These are phyloP conservation scores for Cryptosporidium meleagridis DNA, from an alignment of 169 alveolate genomes.

Conservation along the genomic window DNA sequence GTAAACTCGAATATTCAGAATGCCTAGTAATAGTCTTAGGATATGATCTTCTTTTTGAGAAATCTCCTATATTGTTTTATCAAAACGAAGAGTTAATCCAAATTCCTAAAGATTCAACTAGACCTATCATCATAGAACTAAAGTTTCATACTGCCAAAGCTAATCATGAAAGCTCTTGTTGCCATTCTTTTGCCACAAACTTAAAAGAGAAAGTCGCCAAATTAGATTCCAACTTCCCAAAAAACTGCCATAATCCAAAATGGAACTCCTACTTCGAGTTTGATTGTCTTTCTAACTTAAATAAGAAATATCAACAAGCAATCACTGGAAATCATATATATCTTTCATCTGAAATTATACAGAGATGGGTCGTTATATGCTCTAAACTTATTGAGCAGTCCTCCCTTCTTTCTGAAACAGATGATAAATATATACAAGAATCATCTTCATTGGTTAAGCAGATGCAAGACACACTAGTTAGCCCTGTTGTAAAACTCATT, in stretches of 20 bases:
- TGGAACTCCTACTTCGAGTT: slow-evolving; percentile 57
- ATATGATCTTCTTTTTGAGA: slow-evolving; percentile 23
- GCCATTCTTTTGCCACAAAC: slow-evolving; percentile 46
- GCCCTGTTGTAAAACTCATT: slow-evolving; percentile 25
- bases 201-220: slow-evolving; percentile 17
- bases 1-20: slow-evolving; percentile 26
- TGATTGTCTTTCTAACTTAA: slow-evolving; percentile 2
- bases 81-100: slow-evolving; percentile 25
- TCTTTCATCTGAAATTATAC: slow-evolving; percentile 28
- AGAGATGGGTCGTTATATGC: slow-evolving; percentile 45
- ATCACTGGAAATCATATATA: slow-evolving; percentile 7
- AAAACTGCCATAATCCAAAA: slow-evolving; percentile 54
- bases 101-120: slow-evolving; percentile 18
- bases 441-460: slow-evolving; percentile 9
- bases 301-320: slow-evolving; percentile 23
- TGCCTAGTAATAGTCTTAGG: slow-evolving; percentile 25
- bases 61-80: slow-evolving; percentile 18
- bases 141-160: slow-evolving; percentile 40
- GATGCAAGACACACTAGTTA: slow-evolving; percentile 46
- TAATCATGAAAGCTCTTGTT: slow-evolving; percentile 47
- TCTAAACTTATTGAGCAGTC: slow-evolving; percentile 47
- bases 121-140: slow-evolving; percentile 35
- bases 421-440: slow-evolving; percentile 9
- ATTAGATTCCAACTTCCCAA: slow-evolving; percentile 37
- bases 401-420: slow-evolving; percentile 21